Evolutionary conservation across 371 early-diverging fungal genomes (phyloP).

Genomic region (Smittium mucronatum): DNA sequence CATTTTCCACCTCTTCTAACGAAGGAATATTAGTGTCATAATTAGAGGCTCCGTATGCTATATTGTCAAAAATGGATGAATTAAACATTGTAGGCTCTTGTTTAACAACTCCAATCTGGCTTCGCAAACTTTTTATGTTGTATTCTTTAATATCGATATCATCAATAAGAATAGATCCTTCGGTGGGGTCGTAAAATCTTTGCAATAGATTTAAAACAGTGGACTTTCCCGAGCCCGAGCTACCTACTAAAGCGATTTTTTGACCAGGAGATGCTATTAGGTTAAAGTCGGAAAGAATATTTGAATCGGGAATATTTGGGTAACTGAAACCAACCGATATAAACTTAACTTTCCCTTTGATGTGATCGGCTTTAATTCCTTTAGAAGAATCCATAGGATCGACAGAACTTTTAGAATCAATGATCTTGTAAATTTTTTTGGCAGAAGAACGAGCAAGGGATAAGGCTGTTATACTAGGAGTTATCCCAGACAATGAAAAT

Average conservation of each 20-base stretch:
- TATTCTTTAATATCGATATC: slow-evolving; percentile 46
- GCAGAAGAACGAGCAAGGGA: background rate
- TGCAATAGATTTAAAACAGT: slow-evolving; percentile 69
- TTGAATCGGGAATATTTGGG: slow-evolving; percentile 50
- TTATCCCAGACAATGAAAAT: background rate
- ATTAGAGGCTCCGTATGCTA: slow-evolving; percentile 47
- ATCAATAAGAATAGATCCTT: slow-evolving; percentile 52
- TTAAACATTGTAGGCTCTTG: slow-evolving; percentile 86
- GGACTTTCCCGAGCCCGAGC: slow-evolving; percentile 74
- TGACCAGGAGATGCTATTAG: slow-evolving; percentile 48
- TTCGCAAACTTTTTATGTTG: slow-evolving; percentile 55
- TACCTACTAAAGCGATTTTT: slow-evolving; percentile 58
- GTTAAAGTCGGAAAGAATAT: slow-evolving; percentile 39
- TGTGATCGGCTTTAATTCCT: background rate
- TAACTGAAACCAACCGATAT: slow-evolving; percentile 48
- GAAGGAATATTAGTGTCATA: slow-evolving; percentile 25
- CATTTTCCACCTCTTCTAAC: slow-evolving; percentile 44
- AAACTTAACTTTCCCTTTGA: slow-evolving; percentile 40
- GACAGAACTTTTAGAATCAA: slow-evolving; percentile 13
- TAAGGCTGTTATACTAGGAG: background rate
- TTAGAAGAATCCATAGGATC: slow-evolving; percentile 10
- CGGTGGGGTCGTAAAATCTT: slow-evolving; percentile 64
- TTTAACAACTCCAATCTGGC: slow-evolving; percentile 68
- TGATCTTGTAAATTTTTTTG: slow-evolving; percentile 14
- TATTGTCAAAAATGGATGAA: slow-evolving; percentile 64